Evolutionary conservation across 208 protist species (phyloP), one percentile per base, ranked within the genome.

Genomic region (Strigomonas culicis): DNA sequence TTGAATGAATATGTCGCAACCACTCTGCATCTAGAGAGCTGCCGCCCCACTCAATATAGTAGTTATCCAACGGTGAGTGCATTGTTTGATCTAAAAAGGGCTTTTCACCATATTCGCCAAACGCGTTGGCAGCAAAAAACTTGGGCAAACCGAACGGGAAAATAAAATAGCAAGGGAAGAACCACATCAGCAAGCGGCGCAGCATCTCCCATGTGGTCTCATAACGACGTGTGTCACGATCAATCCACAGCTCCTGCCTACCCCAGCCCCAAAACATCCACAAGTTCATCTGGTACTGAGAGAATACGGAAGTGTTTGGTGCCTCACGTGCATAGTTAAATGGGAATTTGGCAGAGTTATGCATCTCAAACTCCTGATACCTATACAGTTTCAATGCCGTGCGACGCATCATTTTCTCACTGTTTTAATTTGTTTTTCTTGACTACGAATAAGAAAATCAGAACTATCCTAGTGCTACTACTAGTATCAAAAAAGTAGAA

Each of bases 311-410:
- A 1, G 88, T 94, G 72, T 94, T 94, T 4, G 88, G 88, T 4
- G 88, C 88, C 66, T 94, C 88, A 27, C 88, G 69, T 31, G 88
- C 68, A 58, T 94, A 94, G 68, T 91, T 88, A 64, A 92, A 92
- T 2, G 88, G 85, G 56, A 88, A 90, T 50, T 92, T 90, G 57
- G 88, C 85, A 57, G 74, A 47, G 73, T 92, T 88, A 34, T 86
- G 84, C 81, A 94, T 92, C 68, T 92, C 88, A 68, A 94, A 94
- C 69, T 94, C 85, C 51, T 94, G 85, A 74, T 94, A 94, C 21
- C 88, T 77, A 68, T 94, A 94, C 27, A 81, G 72, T 4, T 50
- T 68, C 30, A 55, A 32, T 34, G 30, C 49, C 24, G 70, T 77
- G 7, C 74, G 71, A 30, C 81, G 74, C 19, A 94, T 66, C 85